These are phyloP conservation scores for Misopates orontium DNA, from an alignment of 257 asterid species.

Conservation along the genomic window DNA sequence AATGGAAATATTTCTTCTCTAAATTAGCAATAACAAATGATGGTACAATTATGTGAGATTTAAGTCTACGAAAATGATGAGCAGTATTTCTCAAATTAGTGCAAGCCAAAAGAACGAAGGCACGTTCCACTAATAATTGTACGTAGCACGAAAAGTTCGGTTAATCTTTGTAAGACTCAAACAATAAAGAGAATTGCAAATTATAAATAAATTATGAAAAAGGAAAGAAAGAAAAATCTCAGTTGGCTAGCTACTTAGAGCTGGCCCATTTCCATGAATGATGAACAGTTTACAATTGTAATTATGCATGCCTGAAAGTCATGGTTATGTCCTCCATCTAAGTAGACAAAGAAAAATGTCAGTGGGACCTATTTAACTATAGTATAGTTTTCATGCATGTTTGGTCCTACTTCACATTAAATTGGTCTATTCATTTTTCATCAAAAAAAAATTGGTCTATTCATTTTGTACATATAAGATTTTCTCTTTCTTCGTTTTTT, in stretches of 20 bases:
- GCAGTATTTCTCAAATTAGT: no score
- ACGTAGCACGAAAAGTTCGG: no score
- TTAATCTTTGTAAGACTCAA: no score
- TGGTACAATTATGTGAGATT: no score
- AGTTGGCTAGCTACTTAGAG: background rate
- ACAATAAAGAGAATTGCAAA: background rate
- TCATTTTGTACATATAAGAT: background rate
- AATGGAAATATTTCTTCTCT: no score
- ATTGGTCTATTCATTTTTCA: background rate
- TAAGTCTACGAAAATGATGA: no score
- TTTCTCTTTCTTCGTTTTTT: background rate
- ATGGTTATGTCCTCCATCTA: slow-evolving; percentile 23
- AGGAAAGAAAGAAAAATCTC: background rate
- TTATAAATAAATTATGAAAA: background rate
- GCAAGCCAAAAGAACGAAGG: no score
- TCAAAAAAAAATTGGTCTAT: background rate
- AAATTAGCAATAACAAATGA: no score
- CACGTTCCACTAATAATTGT: no score
- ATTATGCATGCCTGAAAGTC: slow-evolving; percentile 43
- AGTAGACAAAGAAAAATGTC: slow-evolving; percentile 26
- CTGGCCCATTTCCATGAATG: slow-evolving; percentile 24
- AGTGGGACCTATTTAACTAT: slow-evolving; percentile 34
- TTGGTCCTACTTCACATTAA: slow-evolving; percentile 13
- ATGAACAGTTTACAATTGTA: slow-evolving; percentile 26
- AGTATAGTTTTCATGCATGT: slow-evolving; percentile 26